phyloP scores from a whole-genome alignment of 768 basidiomycete genomes.

The Leccinum fibrillosum region DNA sequence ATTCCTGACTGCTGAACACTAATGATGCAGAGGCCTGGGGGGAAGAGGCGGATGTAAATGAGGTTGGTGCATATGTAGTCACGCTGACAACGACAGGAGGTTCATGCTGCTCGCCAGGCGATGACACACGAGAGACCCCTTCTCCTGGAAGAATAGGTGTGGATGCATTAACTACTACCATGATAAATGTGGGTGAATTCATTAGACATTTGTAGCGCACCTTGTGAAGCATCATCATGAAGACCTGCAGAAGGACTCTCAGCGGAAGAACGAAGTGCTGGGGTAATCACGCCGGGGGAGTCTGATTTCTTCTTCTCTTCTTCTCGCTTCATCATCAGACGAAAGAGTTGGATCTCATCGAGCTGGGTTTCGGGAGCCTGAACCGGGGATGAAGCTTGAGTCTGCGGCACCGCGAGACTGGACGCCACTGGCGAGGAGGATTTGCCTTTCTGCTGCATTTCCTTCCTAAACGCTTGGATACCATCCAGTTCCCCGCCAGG shows the following conservation, averaged over 20 bases:
- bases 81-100: background rate
- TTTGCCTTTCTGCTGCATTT: conserved; percentile 74
- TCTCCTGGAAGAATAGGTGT: conserved; percentile 6
- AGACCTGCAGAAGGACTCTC: conserved; percentile 13
- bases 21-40: conserved; percentile 8
- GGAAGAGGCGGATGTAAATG: conserved; percentile 12
- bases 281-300: conserved; percentile 5
- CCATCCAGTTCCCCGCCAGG: conserved; percentile 71
- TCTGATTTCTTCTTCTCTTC: conserved; percentile 47
- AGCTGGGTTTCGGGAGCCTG: conserved; percentile 39
- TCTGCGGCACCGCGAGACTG: conserved; percentile 13
- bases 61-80: conserved; percentile 1
- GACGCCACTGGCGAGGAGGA: conserved; percentile 27
- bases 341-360: conserved; percentile 85
- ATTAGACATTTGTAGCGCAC: conserved; percentile 11
- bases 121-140: conserved; percentile 13
- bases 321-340: conserved; percentile 78
- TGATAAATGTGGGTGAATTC: conserved; percentile 11
- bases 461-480: conserved; percentile 87
- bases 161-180: conserved; percentile 6
- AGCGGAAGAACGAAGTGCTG: background rate
- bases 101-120: conserved; percentile 14
- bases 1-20: conserved; percentile 12
- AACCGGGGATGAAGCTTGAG: conserved; percentile 17
- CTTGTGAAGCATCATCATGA: conserved; percentile 15